Evolutionary conservation across 108 stramenopile genomes (phyloP), one percentile per base, ranked within the genome.

Genomic region (Nannochloropsis oceanica): DNA sequence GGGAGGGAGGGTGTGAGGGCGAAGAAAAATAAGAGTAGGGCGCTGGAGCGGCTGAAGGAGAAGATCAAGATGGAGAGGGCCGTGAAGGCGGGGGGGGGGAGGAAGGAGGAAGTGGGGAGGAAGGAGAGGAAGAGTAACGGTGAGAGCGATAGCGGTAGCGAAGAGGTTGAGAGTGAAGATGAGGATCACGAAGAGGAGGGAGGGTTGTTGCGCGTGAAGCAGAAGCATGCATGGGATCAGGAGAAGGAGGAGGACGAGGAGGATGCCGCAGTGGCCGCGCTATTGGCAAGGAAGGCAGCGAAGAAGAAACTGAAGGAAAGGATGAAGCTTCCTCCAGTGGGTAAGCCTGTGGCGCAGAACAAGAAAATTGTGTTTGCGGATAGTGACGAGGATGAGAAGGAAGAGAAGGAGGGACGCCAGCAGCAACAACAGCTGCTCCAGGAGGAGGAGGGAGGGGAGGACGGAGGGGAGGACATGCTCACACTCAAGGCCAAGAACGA

Each of bases 21-120:
- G 84, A 91, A 92, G 85, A 98, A 98, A 88, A 97, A 99, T 90
- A 93, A 94, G 26, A 95, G 95, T 87, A 92, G 93, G 43, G 95
- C 95, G 81, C 83, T 99, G 81, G 89, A 94, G 84, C 90, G 93
- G 85, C 92, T 99, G 8, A 97, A 97, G 87, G 96, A 96, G 81
- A 95, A 96, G 86, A 97, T 98, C 82, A 92, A 93, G 82, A 91
- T 91, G 14, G 98, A 96, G 85, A 94, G 94, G 86, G 83, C 94
- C 83, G 90, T 90, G 86, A 99, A 96, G 91, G 93, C 91, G 81
- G 83, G 46, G 10, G 81, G 83, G 88, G 82, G 88, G 84, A 85
- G 22, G 24, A 27, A 20, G 26, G 81, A 43, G 73, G 73, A 24
- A 20, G 82, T n/a, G n/a, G 42, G 82, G 22, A 34, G 25, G 82